Conservation (phyloP, 2,329 filamentous ascomycete genomes). For the Colletotrichum salicis region DNA sequence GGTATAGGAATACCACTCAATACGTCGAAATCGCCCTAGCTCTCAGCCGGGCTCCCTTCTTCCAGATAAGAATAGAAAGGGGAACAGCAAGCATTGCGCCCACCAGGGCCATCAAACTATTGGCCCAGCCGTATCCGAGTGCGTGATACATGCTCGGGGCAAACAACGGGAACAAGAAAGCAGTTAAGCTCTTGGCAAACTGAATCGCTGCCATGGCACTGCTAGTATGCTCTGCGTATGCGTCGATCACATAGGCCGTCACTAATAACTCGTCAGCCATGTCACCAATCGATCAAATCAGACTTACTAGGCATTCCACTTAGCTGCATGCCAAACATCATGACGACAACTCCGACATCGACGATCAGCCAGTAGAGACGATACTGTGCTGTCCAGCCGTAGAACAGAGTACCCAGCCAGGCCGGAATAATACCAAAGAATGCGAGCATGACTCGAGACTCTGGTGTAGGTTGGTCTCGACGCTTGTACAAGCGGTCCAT, state of each 20-base stretch:
- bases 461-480: conserved; percentile 53
- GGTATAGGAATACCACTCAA: no score
- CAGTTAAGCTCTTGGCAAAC: conserved; percentile 56
- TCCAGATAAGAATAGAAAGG: conserved; percentile 52
- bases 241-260: conserved; percentile 54
- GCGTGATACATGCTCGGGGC: conserved; percentile 52
- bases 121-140: conserved; percentile 53
- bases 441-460: conserved; percentile 58
- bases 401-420: conserved; percentile 49
- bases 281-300: no score
- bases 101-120: conserved; percentile 50
- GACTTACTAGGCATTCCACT: conserved; percentile 40
- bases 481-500: conserved; percentile 47
- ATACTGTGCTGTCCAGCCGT: conserved; percentile 55
- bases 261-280: neutral
- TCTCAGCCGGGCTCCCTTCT: conserved; percentile 48
- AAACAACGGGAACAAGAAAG: conserved; percentile 61
- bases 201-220: conserved; percentile 58
- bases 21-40: conserved; percentile 35
- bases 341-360: conserved; percentile 48
- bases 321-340: conserved; percentile 47
- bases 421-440: conserved; percentile 59
- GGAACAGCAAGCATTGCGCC: conserved; percentile 49
- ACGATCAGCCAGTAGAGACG: conserved; percentile 51
- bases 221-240: conserved; percentile 57